Conservation (phyloP, 2,329 filamentous ascomycete species). For the Fusarium veterinarium region DNA sequence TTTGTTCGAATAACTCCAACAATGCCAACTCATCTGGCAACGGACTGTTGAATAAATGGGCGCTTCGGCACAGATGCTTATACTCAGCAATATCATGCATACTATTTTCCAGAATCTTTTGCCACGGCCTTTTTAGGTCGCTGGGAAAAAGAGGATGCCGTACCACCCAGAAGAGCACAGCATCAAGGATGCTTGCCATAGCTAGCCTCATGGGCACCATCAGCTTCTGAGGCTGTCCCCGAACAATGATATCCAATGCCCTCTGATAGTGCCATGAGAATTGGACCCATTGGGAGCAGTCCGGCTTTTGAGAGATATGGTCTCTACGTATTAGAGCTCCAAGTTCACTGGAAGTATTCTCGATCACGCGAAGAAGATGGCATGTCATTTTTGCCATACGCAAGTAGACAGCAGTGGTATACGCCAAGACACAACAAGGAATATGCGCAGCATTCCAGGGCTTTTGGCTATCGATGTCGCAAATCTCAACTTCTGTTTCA, state of each 20-base stretch:
- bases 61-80: constrained; percentile 31
- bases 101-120: constrained; percentile 38
- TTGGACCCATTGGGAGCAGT: constrained; percentile 29
- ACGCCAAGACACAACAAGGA: constrained; percentile 49
- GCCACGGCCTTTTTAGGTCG: constrained; percentile 44
- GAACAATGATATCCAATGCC: constrained; percentile 47
- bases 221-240: constrained; percentile 34
- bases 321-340: constrained; percentile 30
- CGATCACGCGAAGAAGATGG: constrained; percentile 45
- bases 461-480: constrained; percentile 37
- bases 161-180: constrained; percentile 44
- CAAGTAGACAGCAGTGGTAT: constrained; percentile 47
- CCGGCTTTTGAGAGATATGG: constrained; percentile 27
- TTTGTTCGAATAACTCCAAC: constrained; percentile 36
- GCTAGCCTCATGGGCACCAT: constrained; percentile 49
- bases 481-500: constrained; percentile 45
- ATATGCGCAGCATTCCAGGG: constrained; percentile 47
- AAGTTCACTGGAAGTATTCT: constrained; percentile 43
- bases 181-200: constrained; percentile 48
- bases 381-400: constrained; percentile 45
- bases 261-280: constrained; percentile 45
- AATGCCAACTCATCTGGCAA: constrained; percentile 35
- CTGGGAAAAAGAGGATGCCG: constrained; percentile 39
- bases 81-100: constrained; percentile 45
- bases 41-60: constrained; percentile 19